phyloP scores from a whole-genome alignment of 805 yeast genomes.

The Allodekkera sacchari region DNA sequence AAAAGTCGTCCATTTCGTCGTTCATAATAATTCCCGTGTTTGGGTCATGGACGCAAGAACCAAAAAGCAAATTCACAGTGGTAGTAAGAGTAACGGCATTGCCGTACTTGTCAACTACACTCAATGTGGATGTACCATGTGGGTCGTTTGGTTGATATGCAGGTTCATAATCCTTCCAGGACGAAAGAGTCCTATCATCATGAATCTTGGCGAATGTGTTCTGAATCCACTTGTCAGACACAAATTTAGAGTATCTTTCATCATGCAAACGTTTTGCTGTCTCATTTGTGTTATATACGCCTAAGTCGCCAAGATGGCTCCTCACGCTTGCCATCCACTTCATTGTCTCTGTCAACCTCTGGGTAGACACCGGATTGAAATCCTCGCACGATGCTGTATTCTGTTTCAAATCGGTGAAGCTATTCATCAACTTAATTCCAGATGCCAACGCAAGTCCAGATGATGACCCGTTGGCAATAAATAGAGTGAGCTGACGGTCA shows the following conservation, averaged over 20 bases:
- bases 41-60: conserved; percentile 75
- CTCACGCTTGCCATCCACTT: conserved; percentile 90
- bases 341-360: conserved; percentile 75
- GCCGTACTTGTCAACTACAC: conserved; percentile 63
- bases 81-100: conserved; percentile 86
- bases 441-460: conserved; percentile 77
- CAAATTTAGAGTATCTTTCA: conserved; percentile 34
- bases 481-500: conserved; percentile 26
- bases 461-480: conserved; percentile 63
- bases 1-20: conserved; percentile 93
- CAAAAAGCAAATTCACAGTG: conserved; percentile 78
- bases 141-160: conserved; percentile 70
- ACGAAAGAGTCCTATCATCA: conserved; percentile 44
- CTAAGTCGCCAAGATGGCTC: conserved; percentile 72
- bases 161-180: conserved; percentile 74
- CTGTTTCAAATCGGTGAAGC: conserved; percentile 25
- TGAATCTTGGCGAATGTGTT: conserved; percentile 42
- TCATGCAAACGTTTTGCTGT: conserved; percentile 23
- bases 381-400: conserved; percentile 27
- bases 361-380: conserved; percentile 42
- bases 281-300: conserved; percentile 17
- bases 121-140: conserved; percentile 85
- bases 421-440: conserved; percentile 60
- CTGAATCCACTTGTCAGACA: conserved; percentile 50
- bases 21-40: conserved; percentile 77